A percentile compares a stretch with the other conserved stretches of the same genome.
Evolutionary conservation across 1,284 basidiomycete species (phyloP).

Genomic region (Polyporus tsugae): DNA sequence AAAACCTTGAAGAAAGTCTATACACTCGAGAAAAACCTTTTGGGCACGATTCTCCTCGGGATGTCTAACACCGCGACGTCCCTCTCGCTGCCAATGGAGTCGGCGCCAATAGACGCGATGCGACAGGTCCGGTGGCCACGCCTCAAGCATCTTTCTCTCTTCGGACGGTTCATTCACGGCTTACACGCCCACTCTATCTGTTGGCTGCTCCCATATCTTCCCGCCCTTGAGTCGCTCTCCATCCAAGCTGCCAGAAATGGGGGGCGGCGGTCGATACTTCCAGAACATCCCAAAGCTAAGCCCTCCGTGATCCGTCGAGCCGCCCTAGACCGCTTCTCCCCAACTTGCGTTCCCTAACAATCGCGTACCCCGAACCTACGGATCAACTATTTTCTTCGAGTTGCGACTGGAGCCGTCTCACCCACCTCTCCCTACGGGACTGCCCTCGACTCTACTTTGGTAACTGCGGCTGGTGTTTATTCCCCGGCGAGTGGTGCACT

Average conservation of each 20-base stretch:
- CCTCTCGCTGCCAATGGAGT: background rate
- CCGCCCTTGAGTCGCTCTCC: background rate
- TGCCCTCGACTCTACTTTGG: constrained; percentile 8
- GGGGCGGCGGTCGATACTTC: background rate
- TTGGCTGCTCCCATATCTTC: background rate
- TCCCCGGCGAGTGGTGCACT: too few species aligned
- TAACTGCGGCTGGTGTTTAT: background rate
- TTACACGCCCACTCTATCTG: background rate
- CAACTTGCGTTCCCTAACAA: background rate
- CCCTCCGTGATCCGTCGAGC: background rate
- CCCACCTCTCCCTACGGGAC: background rate
- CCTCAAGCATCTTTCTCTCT: background rate
- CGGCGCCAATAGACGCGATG: background rate
- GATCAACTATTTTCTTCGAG: background rate
- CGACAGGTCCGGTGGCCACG: background rate
- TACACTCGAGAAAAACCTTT: background rate
- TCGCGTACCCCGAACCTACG: background rate
- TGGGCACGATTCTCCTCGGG: background rate
- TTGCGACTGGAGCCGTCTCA: background rate
- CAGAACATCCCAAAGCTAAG: background rate
- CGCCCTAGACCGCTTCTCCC: background rate
- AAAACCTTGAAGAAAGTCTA: background rate
- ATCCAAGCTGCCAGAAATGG: background rate
- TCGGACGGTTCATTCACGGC: background rate
- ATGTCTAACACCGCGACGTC: background rate